phyloP scores from a whole-genome alignment of 225 moss, liverwort and hornwort genomes.

The Lunularia cruciata region DNA sequence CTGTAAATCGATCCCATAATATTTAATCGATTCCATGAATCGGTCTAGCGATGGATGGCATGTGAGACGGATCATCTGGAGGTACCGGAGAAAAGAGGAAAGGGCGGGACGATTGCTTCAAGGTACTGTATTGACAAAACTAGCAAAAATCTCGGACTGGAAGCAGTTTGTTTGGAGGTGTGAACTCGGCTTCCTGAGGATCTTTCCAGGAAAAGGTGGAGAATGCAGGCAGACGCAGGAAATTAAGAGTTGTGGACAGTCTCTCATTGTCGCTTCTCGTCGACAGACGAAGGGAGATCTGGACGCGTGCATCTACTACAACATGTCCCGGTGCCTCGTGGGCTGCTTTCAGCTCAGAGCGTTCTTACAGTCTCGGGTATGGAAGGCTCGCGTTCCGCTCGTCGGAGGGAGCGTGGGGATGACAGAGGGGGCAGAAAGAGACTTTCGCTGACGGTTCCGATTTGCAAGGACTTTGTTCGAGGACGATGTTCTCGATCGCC shows the following conservation, averaged over 20 bases:
- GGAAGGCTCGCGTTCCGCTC: constrained; percentile 41
- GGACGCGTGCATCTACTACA: constrained; percentile 48
- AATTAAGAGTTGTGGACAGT: constrained; percentile 30
- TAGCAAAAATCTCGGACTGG: constrained; percentile 4
- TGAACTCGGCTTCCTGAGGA: not conserved
- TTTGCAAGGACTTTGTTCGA: constrained; percentile 47
- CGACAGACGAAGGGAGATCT: constrained; percentile 36
- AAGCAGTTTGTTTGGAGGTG: constrained; percentile 3
- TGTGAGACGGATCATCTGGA: constrained; percentile 8
- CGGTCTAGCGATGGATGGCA: not conserved
- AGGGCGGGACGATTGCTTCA: not conserved
- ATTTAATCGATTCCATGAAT: not conserved
- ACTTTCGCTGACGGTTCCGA: constrained; percentile 43
- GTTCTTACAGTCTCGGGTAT: constrained; percentile 35
- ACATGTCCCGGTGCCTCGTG: constrained; percentile 37
- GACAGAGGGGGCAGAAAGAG: constrained; percentile 32
- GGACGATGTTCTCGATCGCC: constrained; percentile 46
- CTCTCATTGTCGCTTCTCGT: constrained; percentile 20
- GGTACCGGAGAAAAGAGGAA: not conserved
- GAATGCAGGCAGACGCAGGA: constrained; percentile 27
- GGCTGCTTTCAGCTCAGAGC: constrained; percentile 37
- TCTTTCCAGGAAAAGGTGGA: constrained; percentile 24
- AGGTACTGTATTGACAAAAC: not conserved
- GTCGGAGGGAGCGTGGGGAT: constrained; percentile 46
- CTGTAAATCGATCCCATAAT: too few relatives aligned